Percentiles rank a stretch among this genome's conserved stretches.
Conservation (phyloP, 352 stramenopile genomes). For the Pythium utonaiense region DNA sequence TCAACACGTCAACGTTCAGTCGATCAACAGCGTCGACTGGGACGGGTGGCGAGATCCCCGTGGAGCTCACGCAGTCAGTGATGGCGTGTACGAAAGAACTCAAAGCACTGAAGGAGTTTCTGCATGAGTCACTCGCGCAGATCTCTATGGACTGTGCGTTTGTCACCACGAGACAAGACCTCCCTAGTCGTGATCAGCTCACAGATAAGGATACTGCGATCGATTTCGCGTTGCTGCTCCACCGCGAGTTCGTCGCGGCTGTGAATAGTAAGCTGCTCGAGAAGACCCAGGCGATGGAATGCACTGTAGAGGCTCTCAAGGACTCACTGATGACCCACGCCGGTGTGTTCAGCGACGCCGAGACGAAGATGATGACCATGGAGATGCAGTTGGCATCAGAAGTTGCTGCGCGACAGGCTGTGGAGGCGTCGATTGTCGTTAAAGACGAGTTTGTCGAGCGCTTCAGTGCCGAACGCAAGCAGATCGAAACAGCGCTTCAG, state of each 20-base stretch:
- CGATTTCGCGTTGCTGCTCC: constrained; percentile 48
- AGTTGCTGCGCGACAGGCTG: constrained; percentile 26
- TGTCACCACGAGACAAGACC: constrained; percentile 5
- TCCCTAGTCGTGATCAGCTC: constrained; percentile 22
- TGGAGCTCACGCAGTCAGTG: constrained; percentile 57
- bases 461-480: constrained; percentile 51
- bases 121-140: constrained; percentile 57
- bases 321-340: constrained; percentile 27
- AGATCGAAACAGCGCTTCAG: constrained; percentile 41
- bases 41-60: constrained; percentile 34
- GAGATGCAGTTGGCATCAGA: constrained; percentile 38
- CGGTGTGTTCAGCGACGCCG: constrained; percentile 32
- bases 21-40: neutral
- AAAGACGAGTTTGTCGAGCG: constrained; percentile 44
- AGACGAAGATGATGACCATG: constrained; percentile 37
- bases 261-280: constrained; percentile 34
- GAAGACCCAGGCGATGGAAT: constrained; percentile 26
- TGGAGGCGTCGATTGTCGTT: constrained; percentile 34
- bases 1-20: constrained; percentile 42
- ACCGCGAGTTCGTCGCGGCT: constrained; percentile 56
- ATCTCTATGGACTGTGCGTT: constrained; percentile 29
- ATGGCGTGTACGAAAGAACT: constrained; percentile 67
- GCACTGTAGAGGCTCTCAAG: constrained; percentile 26
- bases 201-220: constrained; percentile 44
- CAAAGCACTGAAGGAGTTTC: constrained; percentile 63